Evolutionary conservation across 805 yeast species (phyloP).

Genomic region (Barnettozyma sucrosica): DNA sequence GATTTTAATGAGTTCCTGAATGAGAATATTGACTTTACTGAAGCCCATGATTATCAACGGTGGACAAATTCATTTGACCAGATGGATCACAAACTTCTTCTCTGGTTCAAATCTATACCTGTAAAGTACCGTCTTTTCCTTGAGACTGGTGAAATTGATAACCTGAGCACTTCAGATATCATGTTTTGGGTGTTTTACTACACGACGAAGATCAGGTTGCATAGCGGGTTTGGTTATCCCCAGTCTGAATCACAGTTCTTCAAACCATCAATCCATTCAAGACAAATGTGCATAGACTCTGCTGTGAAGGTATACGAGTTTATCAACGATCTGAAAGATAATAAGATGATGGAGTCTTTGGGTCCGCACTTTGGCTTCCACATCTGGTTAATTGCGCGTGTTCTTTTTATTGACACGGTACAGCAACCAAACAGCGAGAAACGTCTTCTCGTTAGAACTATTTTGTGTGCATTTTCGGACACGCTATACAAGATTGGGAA

Average conservation of each 20-base stretch:
- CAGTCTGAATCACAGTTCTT: constrained; percentile 21
- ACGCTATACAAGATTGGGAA: not conserved
- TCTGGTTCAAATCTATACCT: constrained; percentile 20
- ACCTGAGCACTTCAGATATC: constrained; percentile 13
- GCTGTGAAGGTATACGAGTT: constrained; percentile 17
- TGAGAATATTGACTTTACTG: not conserved
- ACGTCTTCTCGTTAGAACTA: not conserved
- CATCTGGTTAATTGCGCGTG: constrained; percentile 30
- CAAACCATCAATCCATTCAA: constrained; percentile 20
- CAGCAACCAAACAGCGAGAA: not conserved
- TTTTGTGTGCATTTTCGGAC: not conserved
- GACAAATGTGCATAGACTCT: constrained; percentile 18
- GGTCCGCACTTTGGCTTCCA: constrained; percentile 31
- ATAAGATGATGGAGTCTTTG: constrained; percentile 16
- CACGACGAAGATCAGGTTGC: constrained; percentile 19
- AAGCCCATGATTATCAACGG: not conserved
- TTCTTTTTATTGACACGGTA: constrained; percentile 17
- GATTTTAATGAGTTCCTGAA: constrained; percentile 20
- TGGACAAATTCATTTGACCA: constrained; percentile 18
- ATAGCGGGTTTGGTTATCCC: constrained; percentile 22
- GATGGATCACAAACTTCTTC: constrained; percentile 16
- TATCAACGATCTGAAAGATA: constrained; percentile 14
- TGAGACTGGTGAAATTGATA: constrained; percentile 13
- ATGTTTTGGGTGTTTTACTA: constrained; percentile 20
- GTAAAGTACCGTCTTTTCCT: constrained; percentile 8